Evolutionary conservation across 2,329 filamentous ascomycete genomes (phyloP).

Genomic region (Chalaropsis thielavioides): DNA sequence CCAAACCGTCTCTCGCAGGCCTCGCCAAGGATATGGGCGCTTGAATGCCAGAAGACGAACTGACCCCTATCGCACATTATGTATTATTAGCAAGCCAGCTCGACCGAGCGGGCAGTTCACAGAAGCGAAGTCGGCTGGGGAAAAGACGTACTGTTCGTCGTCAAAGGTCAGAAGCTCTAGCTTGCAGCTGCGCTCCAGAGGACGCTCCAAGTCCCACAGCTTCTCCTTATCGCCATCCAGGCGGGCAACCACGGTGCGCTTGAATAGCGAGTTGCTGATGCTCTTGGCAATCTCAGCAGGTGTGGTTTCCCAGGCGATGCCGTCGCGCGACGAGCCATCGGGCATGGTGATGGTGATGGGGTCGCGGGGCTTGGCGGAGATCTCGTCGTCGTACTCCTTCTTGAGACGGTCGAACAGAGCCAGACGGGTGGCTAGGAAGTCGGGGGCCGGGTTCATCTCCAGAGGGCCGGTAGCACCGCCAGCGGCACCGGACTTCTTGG

Average conservation of each 20-base stretch:
- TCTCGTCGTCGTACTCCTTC: slow-evolving; percentile 65
- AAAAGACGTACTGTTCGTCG: slow-evolving; percentile 18
- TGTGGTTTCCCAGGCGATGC: slow-evolving; percentile 83
- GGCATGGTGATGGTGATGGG: slow-evolving; percentile 60
- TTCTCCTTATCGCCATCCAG: slow-evolving; percentile 57
- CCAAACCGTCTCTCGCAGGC: slow-evolving; percentile 81
- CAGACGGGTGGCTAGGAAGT: slow-evolving; percentile 71
- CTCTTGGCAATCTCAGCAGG: slow-evolving; percentile 62
- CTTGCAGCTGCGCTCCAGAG: slow-evolving; percentile 74
- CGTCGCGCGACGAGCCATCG: slow-evolving; percentile 55
- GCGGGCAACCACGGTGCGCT: slow-evolving; percentile 73
- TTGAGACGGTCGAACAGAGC: slow-evolving; percentile 65
- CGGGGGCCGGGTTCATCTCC: slow-evolving; percentile 44
- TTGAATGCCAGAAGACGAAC: slow-evolving; percentile 96
- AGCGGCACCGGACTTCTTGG: slow-evolving; percentile 26
- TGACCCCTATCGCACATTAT: slow-evolving; percentile 43
- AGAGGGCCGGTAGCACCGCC: slow-evolving; percentile 29
- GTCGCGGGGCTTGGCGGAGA: slow-evolving; percentile 55
- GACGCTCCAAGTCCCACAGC: slow-evolving; percentile 86
- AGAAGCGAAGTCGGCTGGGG: not conserved
- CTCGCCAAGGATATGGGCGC: slow-evolving; percentile 90
- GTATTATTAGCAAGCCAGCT: not conserved
- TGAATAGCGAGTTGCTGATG: slow-evolving; percentile 73
- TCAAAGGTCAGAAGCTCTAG: slow-evolving; percentile 78
- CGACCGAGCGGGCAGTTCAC: too few relatives aligned